Evolutionary conservation across 176 grass and related monocot species (phyloP).

Genomic region (Eragrostis curvula): DNA sequence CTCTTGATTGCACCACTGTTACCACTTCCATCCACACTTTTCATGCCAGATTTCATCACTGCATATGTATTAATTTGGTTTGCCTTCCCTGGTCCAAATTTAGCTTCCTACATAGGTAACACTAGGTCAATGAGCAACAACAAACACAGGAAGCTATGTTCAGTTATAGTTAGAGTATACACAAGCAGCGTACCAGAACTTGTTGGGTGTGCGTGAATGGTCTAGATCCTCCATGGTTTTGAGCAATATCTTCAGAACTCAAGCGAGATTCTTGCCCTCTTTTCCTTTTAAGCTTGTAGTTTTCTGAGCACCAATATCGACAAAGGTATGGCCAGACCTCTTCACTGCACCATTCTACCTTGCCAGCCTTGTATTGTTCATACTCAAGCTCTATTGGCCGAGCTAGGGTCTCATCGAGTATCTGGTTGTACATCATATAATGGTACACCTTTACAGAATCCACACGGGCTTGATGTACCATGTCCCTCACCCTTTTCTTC

Average conservation of each 20-base stretch:
- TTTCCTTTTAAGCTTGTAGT: not conserved
- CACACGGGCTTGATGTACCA: not conserved
- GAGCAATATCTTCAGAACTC: not conserved
- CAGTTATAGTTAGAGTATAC: too few relatives aligned
- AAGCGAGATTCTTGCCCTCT: not conserved
- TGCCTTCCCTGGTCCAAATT: not conserved
- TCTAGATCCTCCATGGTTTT: constrained; percentile 19
- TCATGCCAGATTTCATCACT: constrained; percentile 15
- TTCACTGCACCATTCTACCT: not conserved
- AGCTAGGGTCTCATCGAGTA: not conserved
- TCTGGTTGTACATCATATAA: not conserved
- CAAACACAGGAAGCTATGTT: too few relatives aligned
- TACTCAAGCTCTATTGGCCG: not conserved
- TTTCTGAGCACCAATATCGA: not conserved
- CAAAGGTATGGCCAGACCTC: not conserved
- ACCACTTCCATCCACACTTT: not conserved
- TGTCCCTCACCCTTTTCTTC: not conserved
- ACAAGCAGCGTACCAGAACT: not conserved
- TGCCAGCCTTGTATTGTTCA: not conserved
- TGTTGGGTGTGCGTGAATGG: not conserved
- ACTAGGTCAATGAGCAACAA: too few relatives aligned
- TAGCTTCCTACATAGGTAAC: not conserved
- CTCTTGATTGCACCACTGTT: not conserved
- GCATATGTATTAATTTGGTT: not conserved
- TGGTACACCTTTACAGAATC: not conserved